A percentile compares a stretch with the other conserved stretches of the same genome.
phyloP scores from a whole-genome alignment of 2,329 filamentous ascomycete genomes.

The Rhynchosporium graminicola region DNA sequence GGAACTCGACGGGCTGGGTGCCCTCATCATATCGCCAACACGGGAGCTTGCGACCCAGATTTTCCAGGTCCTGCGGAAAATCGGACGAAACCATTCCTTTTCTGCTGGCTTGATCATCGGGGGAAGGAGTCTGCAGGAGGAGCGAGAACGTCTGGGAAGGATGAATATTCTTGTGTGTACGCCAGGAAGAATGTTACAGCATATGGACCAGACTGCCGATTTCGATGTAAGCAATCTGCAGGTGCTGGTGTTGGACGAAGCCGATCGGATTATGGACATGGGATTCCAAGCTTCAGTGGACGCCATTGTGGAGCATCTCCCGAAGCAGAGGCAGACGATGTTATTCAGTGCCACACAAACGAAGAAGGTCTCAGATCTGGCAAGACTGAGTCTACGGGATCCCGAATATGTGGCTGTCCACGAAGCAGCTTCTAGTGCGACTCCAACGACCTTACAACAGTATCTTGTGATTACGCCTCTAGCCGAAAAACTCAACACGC shows the following conservation, averaged over 20 bases:
- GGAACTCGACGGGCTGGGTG: conserved; percentile 86
- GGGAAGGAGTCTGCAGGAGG: conserved; percentile 84
- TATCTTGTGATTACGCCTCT: conserved; percentile 87
- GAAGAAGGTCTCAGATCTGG: conserved; percentile 88
- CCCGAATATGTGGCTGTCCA: conserved; percentile 96
- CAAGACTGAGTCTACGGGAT: conserved; percentile 81
- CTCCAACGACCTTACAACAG: conserved; percentile 81
- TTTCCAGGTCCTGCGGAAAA: conserved; percentile 88
- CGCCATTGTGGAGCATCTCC: conserved; percentile 89
- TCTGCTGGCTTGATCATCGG: conserved; percentile 93
- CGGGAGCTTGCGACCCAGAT: conserved; percentile 96
- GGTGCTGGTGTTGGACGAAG: conserved; percentile 92
- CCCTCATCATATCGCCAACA: conserved; percentile 90
- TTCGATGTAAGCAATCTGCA: conserved; percentile 90
- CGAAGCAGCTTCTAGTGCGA: conserved; percentile 76
- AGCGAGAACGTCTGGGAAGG: conserved; percentile 77
- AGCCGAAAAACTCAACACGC: conserved; percentile 83
- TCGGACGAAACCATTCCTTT: conserved; percentile 86
- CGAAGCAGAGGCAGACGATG: conserved; percentile 82
- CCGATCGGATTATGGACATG: conserved; percentile 97
- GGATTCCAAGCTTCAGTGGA: conserved; percentile 90
- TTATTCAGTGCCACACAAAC: conserved; percentile 97
- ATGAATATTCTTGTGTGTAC: conserved; percentile 99
- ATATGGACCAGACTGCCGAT: conserved; percentile 88
- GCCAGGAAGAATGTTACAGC: conserved; percentile 91